Percentiles rank a stretch among this genome's conserved stretches.
phyloP scores from a whole-genome alignment of 2,329 filamentous ascomycete species.

The Hypoxylon sp. region DNA sequence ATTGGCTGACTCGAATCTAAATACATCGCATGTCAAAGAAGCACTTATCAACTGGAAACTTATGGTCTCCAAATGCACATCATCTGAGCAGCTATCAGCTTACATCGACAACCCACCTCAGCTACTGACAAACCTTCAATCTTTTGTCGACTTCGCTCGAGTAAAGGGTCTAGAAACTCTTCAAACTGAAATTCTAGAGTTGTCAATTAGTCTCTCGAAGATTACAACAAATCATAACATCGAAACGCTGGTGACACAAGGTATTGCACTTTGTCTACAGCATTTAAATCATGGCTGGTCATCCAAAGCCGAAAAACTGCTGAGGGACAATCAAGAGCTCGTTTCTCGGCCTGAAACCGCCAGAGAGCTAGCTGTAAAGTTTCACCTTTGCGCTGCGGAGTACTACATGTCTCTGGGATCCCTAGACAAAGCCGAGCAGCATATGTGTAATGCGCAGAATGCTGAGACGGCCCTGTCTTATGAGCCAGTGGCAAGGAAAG shows the following conservation, averaged over 20 bases:
- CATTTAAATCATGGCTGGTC: constrained; percentile 69
- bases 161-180: constrained; percentile 65
- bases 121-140: constrained; percentile 65
- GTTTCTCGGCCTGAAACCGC: constrained; percentile 59
- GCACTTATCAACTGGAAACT: constrained; percentile 63
- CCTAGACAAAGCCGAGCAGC: constrained; percentile 69
- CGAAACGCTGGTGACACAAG: constrained; percentile 62
- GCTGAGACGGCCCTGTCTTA: constrained; percentile 51
- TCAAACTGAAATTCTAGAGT: constrained; percentile 63
- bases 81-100: constrained; percentile 59
- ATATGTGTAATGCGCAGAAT: constrained; percentile 60
- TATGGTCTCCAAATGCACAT: constrained; percentile 58
- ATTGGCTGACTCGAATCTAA: constrained; percentile 58
- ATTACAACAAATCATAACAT: constrained; percentile 51
- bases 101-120: constrained; percentile 66
- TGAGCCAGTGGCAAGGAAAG: constrained; percentile 52
- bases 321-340: constrained; percentile 72
- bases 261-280: constrained; percentile 66
- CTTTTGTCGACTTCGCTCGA: constrained; percentile 66
- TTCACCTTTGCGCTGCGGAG: constrained; percentile 81
- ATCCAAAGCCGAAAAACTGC: constrained; percentile 63
- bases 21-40: constrained; percentile 53
- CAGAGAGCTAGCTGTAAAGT: constrained; percentile 62
- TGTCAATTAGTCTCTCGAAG: constrained; percentile 62
- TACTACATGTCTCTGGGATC: constrained; percentile 79